A percentile compares a stretch with the other conserved stretches of the same genome.
phyloP scores from a whole-genome alignment of 2,329 filamentous ascomycete species.

The Berkeleyomyces rouxiae region DNA sequence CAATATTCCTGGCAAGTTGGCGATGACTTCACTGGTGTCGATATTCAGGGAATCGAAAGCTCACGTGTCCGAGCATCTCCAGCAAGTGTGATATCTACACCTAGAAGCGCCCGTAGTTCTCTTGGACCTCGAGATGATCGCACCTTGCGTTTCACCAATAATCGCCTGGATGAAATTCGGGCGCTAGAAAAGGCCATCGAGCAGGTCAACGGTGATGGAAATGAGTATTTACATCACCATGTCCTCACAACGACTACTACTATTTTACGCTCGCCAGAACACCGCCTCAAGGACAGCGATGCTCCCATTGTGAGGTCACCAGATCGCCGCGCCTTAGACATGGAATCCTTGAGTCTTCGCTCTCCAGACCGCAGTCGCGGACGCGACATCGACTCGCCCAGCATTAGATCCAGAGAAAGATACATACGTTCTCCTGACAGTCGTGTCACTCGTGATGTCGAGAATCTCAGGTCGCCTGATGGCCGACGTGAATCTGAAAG shows the following conservation, averaged over 20 bases:
- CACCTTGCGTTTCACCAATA: constrained; percentile 14
- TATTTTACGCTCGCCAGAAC: constrained; percentile 7
- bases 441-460: neutral
- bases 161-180: constrained; percentile 23
- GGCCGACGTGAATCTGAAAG: constrained; percentile 1
- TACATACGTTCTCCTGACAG: neutral
- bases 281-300: constrained; percentile 1
- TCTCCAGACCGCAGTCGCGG: constrained; percentile 5
- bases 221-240: constrained; percentile 12
- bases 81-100: neutral
- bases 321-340: constrained; percentile 2
- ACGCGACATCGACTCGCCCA: neutral
- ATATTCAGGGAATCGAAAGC: constrained; percentile 38
- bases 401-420: constrained; percentile 1
- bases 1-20: constrained; percentile 40
- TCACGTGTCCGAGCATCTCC: constrained; percentile 29
- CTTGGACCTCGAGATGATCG: neutral
- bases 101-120: constrained; percentile 2
- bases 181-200: constrained; percentile 21
- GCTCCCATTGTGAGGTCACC: neutral
- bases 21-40: constrained; percentile 39
- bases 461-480: constrained; percentile 4
- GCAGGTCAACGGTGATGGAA: constrained; percentile 13
- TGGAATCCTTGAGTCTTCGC: constrained; percentile 1
- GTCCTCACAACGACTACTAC: constrained; percentile 13